Evolutionary conservation across 495 filamentous ascomycete species (phyloP).

Genomic region (Amniculicola lignicola): DNA sequence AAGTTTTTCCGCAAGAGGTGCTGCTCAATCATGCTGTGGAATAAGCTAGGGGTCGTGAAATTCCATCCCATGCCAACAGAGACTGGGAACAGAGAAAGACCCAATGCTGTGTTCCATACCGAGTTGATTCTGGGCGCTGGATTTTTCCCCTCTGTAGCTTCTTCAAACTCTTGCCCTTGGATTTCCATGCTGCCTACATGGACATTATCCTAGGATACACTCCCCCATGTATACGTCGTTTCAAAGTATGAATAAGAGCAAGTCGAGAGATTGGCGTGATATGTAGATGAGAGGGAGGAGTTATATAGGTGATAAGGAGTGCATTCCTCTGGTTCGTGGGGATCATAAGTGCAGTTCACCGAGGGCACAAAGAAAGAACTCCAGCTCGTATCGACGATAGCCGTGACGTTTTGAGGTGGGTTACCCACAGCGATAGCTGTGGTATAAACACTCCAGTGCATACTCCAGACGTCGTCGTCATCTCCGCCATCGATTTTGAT

Average conservation of each 20-base stretch:
- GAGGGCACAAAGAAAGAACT: neutral
- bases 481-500: neutral
- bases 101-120: neutral
- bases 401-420: neutral
- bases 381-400: slow-evolving; percentile 3
- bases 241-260: too few species aligned
- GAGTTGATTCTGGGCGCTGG: neutral
- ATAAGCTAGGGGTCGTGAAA: neutral
- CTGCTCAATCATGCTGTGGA: neutral
- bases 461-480: neutral
- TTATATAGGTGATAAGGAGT: neutral
- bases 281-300: neutral
- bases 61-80: neutral
- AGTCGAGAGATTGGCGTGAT: neutral
- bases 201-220: neutral
- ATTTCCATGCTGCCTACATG: neutral
- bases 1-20: neutral
- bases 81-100: neutral
- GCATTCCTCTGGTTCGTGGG: neutral
- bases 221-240: neutral
- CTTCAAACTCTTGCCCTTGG: neutral
- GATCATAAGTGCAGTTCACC: slow-evolving; percentile 1
- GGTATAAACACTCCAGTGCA: neutral
- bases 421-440: neutral
- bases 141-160: neutral